These are phyloP conservation scores for Mucor sp. DNA, from an alignment of 371 early-diverging fungal genomes.

Conservation along the genomic window DNA sequence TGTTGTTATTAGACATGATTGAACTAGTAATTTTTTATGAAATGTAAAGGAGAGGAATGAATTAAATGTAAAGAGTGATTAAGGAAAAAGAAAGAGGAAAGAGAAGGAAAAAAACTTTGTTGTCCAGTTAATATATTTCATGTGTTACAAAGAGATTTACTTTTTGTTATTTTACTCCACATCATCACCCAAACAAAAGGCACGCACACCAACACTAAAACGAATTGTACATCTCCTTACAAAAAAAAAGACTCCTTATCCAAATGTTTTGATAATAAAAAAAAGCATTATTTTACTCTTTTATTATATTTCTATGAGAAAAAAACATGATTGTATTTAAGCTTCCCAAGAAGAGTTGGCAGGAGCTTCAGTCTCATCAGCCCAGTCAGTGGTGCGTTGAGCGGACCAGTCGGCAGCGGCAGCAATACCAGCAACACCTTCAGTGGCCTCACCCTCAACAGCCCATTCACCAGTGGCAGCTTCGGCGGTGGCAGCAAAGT, in stretches of 20 bases:
- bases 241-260: neutral
- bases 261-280: neutral
- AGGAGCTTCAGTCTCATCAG: slow-evolving; percentile 35
- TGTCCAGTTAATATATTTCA: neutral
- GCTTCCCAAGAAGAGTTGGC: slow-evolving; percentile 39
- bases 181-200: neutral
- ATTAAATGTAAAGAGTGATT: neutral
- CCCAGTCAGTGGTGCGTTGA: slow-evolving; percentile 32
- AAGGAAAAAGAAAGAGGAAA: neutral
- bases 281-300: neutral
- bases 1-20: slow-evolving; percentile 18
- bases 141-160: neutral
- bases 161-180: neutral
- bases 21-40: slow-evolving; percentile 1
- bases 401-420: slow-evolving; percentile 43
- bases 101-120: neutral
- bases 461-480: slow-evolving; percentile 33
- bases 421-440: slow-evolving; percentile 42
- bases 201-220: neutral
- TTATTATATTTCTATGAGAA: slow-evolving; percentile 7
- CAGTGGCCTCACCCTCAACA: slow-evolving; percentile 37
- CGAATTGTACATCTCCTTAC: neutral
- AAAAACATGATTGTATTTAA: slow-evolving; percentile 19
- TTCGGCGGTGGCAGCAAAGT: slow-evolving; percentile 24
- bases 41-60: slow-evolving; percentile 2